Base-by-base conservation (phyloP, 306 rosid species). In the Calophaca sinica region DNA sequence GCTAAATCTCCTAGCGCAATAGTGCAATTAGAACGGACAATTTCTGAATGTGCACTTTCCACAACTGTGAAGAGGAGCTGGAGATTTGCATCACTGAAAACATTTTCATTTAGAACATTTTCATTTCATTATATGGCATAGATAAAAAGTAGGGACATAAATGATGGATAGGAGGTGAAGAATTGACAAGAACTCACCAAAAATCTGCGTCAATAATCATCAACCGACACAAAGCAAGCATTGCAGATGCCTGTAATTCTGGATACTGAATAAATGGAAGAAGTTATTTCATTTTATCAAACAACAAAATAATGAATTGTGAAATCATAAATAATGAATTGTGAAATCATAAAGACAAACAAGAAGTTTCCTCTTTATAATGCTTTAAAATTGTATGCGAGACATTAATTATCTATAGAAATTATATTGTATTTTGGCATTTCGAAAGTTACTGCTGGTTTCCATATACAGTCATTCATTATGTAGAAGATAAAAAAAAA, bases 211-310 rank as follows among this genome's bases (percentile, higher is more conserved):
- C 98, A 35, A 91, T 89, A 62, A 89, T 85, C 98, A 94, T 94
- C 83, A 91, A 88, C 38, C 96, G 91, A 80, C 97, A 94, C 77
- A 94, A 73, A 79, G 98, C 98, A 73, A 94, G 96, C 98, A 91
- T 91, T 63, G 86, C 96, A 6, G 98, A 91, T 33, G 92, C 98
- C 85, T 94, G 98, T 69, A 94, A 75, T 75, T 91, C 98, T 79
- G 96, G 97, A 81, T 88, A 88, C 98, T 94, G 93, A 78, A 82
- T 38, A 73, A 68, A 48, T 29, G 52, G 75, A 49, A 64, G 45
- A 60, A 57, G 70, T 73, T 36, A 46, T 31, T 58, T 70, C 31
- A 72, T 5, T 73, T 67, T 62, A 12, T 13, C 70, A 59, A 72
- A 69, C 71, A 48, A 64, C 14, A 29, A 50, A 41, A 31, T 46